Percentiles rank a stretch among this genome's conserved stretches.
phyloP scores from a whole-genome alignment of 768 basidiomycete species.

The Termitomyces sp. region DNA sequence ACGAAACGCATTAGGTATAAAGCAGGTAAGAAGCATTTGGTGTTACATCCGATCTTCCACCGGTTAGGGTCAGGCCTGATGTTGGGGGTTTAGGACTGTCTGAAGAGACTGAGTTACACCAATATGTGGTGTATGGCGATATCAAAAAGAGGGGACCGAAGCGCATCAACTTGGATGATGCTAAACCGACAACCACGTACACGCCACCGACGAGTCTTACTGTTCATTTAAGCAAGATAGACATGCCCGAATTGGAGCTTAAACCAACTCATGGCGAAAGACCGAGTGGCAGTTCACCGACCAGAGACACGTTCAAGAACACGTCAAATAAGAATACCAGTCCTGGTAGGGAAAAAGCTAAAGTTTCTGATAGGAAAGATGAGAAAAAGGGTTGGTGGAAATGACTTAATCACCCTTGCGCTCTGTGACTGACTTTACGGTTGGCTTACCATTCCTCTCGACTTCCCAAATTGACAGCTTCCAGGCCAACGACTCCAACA shows the following conservation, averaged over 20 bases:
- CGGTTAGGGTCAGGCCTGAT: background rate
- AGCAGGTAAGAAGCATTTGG: conserved; percentile 43
- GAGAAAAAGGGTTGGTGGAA: conserved; percentile 40
- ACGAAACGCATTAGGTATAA: conserved; percentile 76
- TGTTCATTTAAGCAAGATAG: conserved; percentile 81
- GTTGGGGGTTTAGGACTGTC: conserved; percentile 29
- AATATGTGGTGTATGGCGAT: conserved; percentile 75
- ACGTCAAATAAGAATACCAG: conserved; percentile 1
- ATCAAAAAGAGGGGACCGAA: conserved; percentile 50
- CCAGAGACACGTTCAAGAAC: conserved; percentile 2
- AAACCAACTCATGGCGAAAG: conserved; percentile 29
- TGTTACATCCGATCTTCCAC: background rate
- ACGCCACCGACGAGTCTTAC: conserved; percentile 63
- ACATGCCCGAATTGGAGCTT: conserved; percentile 80
- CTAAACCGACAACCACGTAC: conserved; percentile 45
- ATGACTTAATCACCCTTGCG: conserved; percentile 6
- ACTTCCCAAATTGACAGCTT: conserved; percentile 3
- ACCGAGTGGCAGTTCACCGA: background rate
- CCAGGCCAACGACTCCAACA: conserved; percentile 3
- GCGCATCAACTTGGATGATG: conserved; percentile 68
- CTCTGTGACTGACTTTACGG: conserved; percentile 5
- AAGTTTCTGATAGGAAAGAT: conserved; percentile 32
- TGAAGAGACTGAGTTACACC: conserved; percentile 62
- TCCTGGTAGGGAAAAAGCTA: conserved; percentile 17
- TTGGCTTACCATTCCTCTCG: background rate